Percentiles rank a stretch among this genome's conserved stretches.
Evolutionary conservation across 2,329 filamentous ascomycete genomes (phyloP).

Genomic region (Pseudogymnoascus sp.): DNA sequence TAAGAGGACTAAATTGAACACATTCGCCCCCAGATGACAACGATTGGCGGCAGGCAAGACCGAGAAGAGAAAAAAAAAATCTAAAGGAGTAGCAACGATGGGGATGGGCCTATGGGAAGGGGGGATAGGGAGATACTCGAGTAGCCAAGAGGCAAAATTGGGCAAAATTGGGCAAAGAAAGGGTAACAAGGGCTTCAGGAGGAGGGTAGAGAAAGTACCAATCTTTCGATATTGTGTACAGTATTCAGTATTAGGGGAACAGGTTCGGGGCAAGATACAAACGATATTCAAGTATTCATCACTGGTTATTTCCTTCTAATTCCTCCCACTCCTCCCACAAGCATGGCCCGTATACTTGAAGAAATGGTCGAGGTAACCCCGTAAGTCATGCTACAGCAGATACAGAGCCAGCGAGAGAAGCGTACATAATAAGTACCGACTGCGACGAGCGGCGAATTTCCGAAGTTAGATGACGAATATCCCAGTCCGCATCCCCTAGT

Average conservation of each 20-base stretch:
- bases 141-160: slow-evolving; percentile 3
- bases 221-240: background rate
- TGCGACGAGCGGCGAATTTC: background rate
- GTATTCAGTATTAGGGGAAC: background rate
- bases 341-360: background rate
- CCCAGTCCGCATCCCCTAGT: slow-evolving; percentile 2
- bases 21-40: background rate
- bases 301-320: background rate
- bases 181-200: background rate
- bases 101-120: slow-evolving; percentile 1
- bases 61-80: slow-evolving; percentile 2
- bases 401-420: too few relatives aligned
- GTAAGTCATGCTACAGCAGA: background rate
- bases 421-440: background rate
- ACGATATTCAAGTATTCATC: background rate
- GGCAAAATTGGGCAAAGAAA: background rate
- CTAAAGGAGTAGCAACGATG: background rate
- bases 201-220: background rate
- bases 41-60: slow-evolving; percentile 3
- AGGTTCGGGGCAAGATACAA: background rate
- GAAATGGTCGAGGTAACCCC: background rate
- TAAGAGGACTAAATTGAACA: background rate
- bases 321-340: background rate
- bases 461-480: slow-evolving; percentile 8
- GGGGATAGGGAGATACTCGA: slow-evolving; percentile 1